A percentile compares a stretch with the other conserved stretches of the same genome.
These are phyloP conservation scores for Dalbergia cultrata DNA, from an alignment of 306 rosid genomes.

Conservation along the genomic window DNA sequence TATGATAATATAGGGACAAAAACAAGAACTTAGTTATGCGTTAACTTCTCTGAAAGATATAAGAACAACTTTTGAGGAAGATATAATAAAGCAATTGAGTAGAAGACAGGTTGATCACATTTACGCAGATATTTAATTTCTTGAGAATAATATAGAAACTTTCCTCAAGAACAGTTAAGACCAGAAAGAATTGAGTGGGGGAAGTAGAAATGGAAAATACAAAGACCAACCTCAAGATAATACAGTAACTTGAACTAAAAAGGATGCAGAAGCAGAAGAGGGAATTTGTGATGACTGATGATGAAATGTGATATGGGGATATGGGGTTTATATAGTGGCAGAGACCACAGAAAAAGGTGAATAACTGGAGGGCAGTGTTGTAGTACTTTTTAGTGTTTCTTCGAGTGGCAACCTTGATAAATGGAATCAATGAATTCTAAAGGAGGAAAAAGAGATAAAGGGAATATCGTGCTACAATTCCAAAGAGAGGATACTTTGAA, in stretches of 20 bases:
- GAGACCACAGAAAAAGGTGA: slow-evolving; percentile 56
- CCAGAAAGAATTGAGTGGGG: slow-evolving; percentile 19
- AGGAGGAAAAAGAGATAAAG: slow-evolving; percentile 65
- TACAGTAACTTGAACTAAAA: slow-evolving; percentile 26
- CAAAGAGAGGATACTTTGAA: slow-evolving; percentile 70
- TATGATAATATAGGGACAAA: slow-evolving; percentile 26
- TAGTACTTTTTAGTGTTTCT: slow-evolving; percentile 71
- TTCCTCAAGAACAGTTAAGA: slow-evolving; percentile 12
- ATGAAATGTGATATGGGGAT: slow-evolving; percentile 52
- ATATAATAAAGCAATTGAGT: slow-evolving; percentile 8
- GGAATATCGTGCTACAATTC: slow-evolving; percentile 61
- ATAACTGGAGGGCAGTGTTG: slow-evolving; percentile 74
- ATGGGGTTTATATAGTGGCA: slow-evolving; percentile 69
- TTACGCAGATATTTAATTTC: slow-evolving; percentile 5
- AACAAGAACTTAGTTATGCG: not conserved
- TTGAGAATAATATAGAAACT: not conserved
- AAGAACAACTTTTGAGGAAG: slow-evolving; percentile 45
- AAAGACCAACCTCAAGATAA: slow-evolving; percentile 57
- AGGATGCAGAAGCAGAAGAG: slow-evolving; percentile 47
- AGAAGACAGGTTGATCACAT: slow-evolving; percentile 33
- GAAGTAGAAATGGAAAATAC: not conserved
- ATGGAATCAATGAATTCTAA: slow-evolving; percentile 66
- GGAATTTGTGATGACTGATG: slow-evolving; percentile 48
- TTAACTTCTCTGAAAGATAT: slow-evolving; percentile 45
- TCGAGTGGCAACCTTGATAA: slow-evolving; percentile 77